Evolutionary conservation across 371 early-diverging fungal species (phyloP).

Genomic region (Circinella minor): DNA sequence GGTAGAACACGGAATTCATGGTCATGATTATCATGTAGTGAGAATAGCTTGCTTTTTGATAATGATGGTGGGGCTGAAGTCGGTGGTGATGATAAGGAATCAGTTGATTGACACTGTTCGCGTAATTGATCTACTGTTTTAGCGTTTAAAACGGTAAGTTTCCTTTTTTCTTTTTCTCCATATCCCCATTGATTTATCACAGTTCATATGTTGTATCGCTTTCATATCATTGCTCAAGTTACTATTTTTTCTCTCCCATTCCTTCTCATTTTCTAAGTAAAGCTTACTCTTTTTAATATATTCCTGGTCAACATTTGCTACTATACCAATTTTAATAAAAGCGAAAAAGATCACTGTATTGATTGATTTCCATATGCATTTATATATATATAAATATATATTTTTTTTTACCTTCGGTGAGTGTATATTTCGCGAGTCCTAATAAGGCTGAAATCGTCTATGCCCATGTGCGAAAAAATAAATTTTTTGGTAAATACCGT

Average conservation of each 20-base stretch:
- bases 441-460: not conserved
- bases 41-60: not conserved
- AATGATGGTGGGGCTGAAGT: too few relatives aligned
- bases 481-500: not conserved
- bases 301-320: not conserved
- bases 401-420: not conserved
- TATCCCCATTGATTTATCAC: too few relatives aligned
- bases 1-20: slow-evolving; percentile 5
- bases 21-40: not conserved
- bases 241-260: too few relatives aligned
- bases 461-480: not conserved
- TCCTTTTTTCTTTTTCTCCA: too few relatives aligned
- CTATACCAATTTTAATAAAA: not conserved
- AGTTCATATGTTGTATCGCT: too few relatives aligned
- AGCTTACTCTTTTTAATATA: not conserved
- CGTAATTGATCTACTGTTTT: slow-evolving; percentile 2
- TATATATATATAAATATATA: too few relatives aligned
- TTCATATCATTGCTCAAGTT: too few relatives aligned
- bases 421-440: not conserved
- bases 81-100: not conserved
- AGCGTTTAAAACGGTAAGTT: not conserved
- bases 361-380: too few relatives aligned
- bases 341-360: too few relatives aligned
- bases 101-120: not conserved
- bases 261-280: not conserved